Percentiles rank a stretch among this genome's conserved stretches.
Conservation (phyloP, 2,329 filamentous ascomycete genomes). For the Beauveria varroae region DNA sequence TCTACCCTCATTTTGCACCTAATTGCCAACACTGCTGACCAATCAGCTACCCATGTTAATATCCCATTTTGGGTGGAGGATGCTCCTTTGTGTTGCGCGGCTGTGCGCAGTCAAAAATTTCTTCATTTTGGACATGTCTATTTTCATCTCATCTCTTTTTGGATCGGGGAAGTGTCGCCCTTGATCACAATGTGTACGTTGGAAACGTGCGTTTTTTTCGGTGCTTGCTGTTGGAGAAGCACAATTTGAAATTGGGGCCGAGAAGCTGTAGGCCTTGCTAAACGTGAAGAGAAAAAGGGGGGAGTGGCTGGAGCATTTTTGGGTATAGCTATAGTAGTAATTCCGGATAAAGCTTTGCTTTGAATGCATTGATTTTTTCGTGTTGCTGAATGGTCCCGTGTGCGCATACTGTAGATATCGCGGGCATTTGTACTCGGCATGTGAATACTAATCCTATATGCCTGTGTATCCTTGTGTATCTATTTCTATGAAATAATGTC, state of each 20-base stretch:
- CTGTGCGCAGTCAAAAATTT: neutral
- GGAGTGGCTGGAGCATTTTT: neutral
- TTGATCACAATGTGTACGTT: constrained; percentile 1
- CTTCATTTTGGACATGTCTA: constrained; percentile 9
- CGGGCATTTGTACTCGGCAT: neutral
- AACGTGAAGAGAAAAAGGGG: neutral
- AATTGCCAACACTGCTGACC: constrained; percentile 5
- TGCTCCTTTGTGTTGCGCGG: neutral
- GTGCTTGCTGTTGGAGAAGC: neutral
- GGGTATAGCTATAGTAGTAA: constrained; percentile 9
- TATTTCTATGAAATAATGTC: neutral
- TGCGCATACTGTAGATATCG: neutral
- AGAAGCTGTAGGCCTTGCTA: neutral
- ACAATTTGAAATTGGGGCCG: neutral
- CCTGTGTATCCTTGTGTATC: neutral
- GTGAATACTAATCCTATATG: neutral
- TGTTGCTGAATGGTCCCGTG: neutral
- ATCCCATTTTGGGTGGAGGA: constrained; percentile 14
- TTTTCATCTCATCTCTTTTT: neutral
- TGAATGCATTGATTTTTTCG: neutral
- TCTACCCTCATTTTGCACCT: constrained; percentile 5
- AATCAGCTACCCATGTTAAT: constrained; percentile 21
- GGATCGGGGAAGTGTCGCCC: neutral
- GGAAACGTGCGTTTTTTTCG: constrained; percentile 1
- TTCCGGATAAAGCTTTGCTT: constrained; percentile 7